Base-by-base conservation (phyloP, 2,329 filamentous ascomycete species). In the Nigrospora oryzae region DNA sequence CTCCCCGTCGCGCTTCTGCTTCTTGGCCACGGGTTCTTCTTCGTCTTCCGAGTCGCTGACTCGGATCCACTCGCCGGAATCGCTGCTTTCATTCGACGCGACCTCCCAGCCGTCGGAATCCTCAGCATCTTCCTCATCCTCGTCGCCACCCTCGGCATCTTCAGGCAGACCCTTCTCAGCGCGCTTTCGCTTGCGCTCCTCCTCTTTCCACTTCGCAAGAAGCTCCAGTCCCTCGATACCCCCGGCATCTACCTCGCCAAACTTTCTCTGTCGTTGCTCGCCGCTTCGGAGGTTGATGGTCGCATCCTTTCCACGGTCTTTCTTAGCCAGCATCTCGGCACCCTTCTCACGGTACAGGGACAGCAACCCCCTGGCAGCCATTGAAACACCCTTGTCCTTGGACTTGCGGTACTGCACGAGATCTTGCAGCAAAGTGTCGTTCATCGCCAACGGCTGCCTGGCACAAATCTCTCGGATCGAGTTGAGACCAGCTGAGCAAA, bases 381-480 rank as follows among this genome's bases (percentile, higher is more conserved):
- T 97, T 79, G 95, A 90, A n/a, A 93, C 87, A 48, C 91, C 90
- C 71, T 97, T 98, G 61, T 98, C 93, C 62, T 98, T 98, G 61
- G 88, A 95, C 72, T 94, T 95, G 49, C 88, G 81, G 67, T 98
- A 97, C 71, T 93, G 86, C 11, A 97, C 89, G 43, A 98, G 69
- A 71, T 98, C 93, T 63, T 98, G 91, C 30, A 98, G 69, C n/a
- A 98, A 69, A 0, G 90, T 95, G 52, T 97, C 90, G 42, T 82
- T 89, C 86, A 98, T 97, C 6, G 90, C 90, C n/a, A 97, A 71
- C 2, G 93, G 91, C 59, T 98, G 93, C 51, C 93, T 79, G 3
- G 83, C 84, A 63, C 91, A 96, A 23, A 98, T 87, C 60, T 98
- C 93, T 42, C 93, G 82, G 53, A 98, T 97, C 13, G 89, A 86